These are phyloP conservation scores for Pugionium dolabratum DNA, from an alignment of 345 rosid genomes.

Conservation along the genomic window DNA sequence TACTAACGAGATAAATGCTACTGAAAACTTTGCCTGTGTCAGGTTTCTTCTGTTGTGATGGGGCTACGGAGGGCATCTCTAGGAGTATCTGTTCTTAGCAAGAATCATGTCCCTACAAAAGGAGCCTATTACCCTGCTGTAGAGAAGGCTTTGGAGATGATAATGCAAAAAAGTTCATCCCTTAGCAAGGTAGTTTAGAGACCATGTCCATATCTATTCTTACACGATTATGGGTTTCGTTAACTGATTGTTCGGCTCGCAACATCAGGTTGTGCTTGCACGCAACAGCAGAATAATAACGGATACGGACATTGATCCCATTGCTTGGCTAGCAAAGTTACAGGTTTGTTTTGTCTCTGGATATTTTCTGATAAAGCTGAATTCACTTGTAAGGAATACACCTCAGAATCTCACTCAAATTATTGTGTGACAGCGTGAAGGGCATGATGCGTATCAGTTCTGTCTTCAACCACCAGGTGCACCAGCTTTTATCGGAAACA, in stretches of 20 bases:
- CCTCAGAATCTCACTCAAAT: not conserved
- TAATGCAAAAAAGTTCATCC: slow-evolving; percentile 52
- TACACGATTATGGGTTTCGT: not conserved
- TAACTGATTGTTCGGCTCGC: slow-evolving; percentile 8
- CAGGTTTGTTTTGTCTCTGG: slow-evolving; percentile 51
- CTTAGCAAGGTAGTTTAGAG: slow-evolving; percentile 60
- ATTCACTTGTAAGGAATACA: not conserved
- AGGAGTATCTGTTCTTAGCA: slow-evolving; percentile 59
- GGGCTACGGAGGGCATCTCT: slow-evolving; percentile 49
- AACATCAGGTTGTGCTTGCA: slow-evolving; percentile 80
- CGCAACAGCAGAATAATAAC: slow-evolving; percentile 75
- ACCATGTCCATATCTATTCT: not conserved
- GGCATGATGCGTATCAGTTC: slow-evolving; percentile 85
- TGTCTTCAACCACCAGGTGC: slow-evolving; percentile 89
- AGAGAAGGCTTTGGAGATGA: slow-evolving; percentile 69
- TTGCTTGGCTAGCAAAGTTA: slow-evolving; percentile 73
- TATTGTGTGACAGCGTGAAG: slow-evolving; percentile 58
- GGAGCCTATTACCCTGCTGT: slow-evolving; percentile 67
- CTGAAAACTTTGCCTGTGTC: slow-evolving; percentile 19
- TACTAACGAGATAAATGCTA: not conserved
- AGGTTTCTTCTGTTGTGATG: slow-evolving; percentile 59
- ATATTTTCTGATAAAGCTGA: not conserved
- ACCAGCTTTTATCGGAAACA: slow-evolving; percentile 95
- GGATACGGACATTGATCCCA: slow-evolving; percentile 70
- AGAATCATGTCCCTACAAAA: slow-evolving; percentile 62